Percentiles rank a stretch among this genome's conserved stretches.
Evolutionary conservation across 1,284 basidiomycete species (phyloP).

Genomic region (Thecaphora thlaspeos): DNA sequence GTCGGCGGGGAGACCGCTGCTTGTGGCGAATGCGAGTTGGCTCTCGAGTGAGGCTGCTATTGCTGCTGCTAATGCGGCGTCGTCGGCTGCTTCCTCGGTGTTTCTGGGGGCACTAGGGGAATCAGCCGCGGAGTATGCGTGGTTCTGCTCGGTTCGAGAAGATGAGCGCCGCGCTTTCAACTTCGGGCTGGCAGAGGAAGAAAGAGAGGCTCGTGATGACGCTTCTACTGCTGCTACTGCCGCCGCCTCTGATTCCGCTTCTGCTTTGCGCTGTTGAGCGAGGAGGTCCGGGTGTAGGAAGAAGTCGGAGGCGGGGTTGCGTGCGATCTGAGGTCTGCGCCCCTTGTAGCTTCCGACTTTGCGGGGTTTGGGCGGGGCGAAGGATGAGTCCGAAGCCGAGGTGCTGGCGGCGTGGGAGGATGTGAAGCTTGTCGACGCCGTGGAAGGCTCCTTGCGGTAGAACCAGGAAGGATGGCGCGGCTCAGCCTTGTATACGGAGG

Average conservation of each 20-base stretch:
- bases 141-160: too few species aligned
- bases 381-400: neutral
- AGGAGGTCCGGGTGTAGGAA: neutral
- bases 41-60: neutral
- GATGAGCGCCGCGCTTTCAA: too few species aligned
- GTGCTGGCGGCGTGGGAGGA: too few species aligned
- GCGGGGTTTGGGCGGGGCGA: neutral
- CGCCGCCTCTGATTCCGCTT: neutral
- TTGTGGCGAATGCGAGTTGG: neutral
- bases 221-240: neutral
- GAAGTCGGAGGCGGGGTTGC: neutral
- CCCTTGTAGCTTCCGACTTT: neutral
- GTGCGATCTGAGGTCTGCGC: neutral
- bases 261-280: too few species aligned
- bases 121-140: too few species aligned
- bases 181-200: neutral
- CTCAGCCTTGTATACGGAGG: too few species aligned
- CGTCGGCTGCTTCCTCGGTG: too few species aligned
- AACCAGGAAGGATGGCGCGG: too few species aligned
- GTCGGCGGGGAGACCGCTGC: conserved; percentile 6
- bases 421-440: too few species aligned
- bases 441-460: too few species aligned
- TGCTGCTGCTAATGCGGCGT: too few species aligned
- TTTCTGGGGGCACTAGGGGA: too few species aligned
- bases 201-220: neutral